These are phyloP conservation scores for Aureobasidium sp. DNA, from an alignment of 2,329 filamentous ascomycete species.

Conservation along the genomic window DNA sequence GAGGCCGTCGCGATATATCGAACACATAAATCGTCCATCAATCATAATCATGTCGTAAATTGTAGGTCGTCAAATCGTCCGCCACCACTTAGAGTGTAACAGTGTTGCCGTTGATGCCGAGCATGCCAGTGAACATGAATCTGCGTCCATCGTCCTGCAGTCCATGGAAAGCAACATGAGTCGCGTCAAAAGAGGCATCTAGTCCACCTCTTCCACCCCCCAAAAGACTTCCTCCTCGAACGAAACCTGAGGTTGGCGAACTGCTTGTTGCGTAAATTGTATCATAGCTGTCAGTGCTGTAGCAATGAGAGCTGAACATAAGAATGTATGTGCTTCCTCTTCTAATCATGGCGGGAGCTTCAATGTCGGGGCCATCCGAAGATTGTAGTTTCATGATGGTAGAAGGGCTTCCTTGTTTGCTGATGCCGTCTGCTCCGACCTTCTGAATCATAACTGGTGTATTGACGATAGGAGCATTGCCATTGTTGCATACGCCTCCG, in stretches of 20 bases:
- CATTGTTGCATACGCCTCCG: constrained; percentile 23
- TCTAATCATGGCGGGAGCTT: constrained; percentile 24
- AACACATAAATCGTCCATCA: neutral
- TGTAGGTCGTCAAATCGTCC: neutral
- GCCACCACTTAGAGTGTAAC: neutral
- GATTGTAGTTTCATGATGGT: constrained; percentile 23
- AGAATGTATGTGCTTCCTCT: constrained; percentile 24
- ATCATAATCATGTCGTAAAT: neutral
- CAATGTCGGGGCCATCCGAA: constrained; percentile 23
- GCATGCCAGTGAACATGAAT: constrained; percentile 18
- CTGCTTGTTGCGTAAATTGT: constrained; percentile 20
- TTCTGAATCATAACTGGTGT: constrained; percentile 26
- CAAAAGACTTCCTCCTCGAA: constrained; percentile 12
- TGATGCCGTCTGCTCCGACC: constrained; percentile 23
- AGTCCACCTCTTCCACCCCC: constrained; percentile 19
- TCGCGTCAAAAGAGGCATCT: constrained; percentile 19
- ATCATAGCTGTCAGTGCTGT: constrained; percentile 23
- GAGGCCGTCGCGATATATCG: too few relatives aligned
- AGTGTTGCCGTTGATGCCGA: constrained; percentile 6
- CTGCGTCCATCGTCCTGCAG: constrained; percentile 20
- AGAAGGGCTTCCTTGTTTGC: constrained; percentile 19
- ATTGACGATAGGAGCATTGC: constrained; percentile 14
- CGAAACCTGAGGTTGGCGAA: constrained; percentile 16
- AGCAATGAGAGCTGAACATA: constrained; percentile 28
- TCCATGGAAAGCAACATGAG: constrained; percentile 21